These are phyloP conservation scores for Galeopsis tetrahit DNA, from an alignment of 257 asterid genomes.

Conservation along the genomic window DNA sequence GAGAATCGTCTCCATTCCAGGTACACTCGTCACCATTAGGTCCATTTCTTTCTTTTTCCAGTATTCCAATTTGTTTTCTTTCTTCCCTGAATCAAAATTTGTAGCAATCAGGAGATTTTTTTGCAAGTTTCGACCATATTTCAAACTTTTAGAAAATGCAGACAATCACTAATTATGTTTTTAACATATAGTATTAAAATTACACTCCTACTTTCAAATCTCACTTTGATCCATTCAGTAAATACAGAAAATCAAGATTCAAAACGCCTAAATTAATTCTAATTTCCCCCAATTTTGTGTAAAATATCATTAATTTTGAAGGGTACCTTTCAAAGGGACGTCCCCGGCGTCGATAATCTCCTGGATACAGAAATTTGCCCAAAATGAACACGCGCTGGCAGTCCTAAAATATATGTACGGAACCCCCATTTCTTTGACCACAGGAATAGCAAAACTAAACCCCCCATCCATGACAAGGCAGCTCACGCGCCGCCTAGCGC, in stretches of 20 bases:
- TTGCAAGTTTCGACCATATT: no score
- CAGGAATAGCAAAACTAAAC: constrained; percentile 53
- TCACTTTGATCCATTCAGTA: no score
- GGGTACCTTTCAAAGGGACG: constrained; percentile 49
- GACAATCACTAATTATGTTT: no score
- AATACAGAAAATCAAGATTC: no score
- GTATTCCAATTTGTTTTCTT: constrained; percentile 41
- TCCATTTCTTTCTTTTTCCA: constrained; percentile 42
- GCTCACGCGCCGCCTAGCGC: constrained; percentile 40
- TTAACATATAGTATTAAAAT: no score
- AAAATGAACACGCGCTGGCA: constrained; percentile 53
- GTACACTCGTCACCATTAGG: constrained; percentile 39
- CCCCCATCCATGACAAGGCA: constrained; percentile 54
- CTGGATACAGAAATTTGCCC: constrained; percentile 56
- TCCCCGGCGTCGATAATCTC: constrained; percentile 58
- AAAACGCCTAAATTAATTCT: no score
- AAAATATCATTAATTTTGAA: neutral
- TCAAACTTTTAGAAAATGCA: no score
- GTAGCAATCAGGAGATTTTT: no score
- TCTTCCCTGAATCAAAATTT: constrained; percentile 29
- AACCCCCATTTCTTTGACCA: constrained; percentile 51
- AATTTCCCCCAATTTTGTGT: no score
- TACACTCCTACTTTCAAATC: no score
- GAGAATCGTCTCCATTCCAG: constrained; percentile 36
- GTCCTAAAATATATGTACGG: constrained; percentile 50